Base-by-base conservation (phyloP, 805 yeast species). In the Ogataea naganishii region DNA sequence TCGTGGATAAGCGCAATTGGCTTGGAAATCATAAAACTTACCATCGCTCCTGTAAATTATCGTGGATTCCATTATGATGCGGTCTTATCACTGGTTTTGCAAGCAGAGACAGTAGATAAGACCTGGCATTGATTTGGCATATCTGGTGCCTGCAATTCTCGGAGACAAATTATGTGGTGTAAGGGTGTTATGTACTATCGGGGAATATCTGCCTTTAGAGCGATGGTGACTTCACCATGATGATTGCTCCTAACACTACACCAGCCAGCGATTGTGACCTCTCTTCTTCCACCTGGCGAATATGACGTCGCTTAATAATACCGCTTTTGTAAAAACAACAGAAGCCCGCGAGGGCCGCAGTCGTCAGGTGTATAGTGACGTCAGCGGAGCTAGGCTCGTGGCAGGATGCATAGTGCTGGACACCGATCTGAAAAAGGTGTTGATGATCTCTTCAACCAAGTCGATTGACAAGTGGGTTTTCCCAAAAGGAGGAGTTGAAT, bases 401-500 rank as follows among this genome's bases (percentile, higher is more conserved):
- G 96, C 97, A 4, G 98, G 98, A 1, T 82, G 95, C 41, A 70
- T 92, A 8, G 78, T 89, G 16, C 56, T 89, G 27, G 73, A 76
- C 42, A 49, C 53, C 1, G 61, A 66, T 17, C 69, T 65, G 33
- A 65, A 64, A 18, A 68, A 75, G 42, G 86, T 89, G 13, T 66
- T 92, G 7, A 70, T 92, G 75, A 71, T 92, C 15, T 69, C 81
- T 33, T 83, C 96, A 2, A 64, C 80, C 10, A 76, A 77, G 6
- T 76, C 75, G 38, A 66, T 64, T 24, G 70, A 73, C 34, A 66
- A 66, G 41, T 89, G 95, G 95, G 83, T 92, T 6, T 54, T 92
- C 4, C 98, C 98, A 4, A 92, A 92, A 52, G 98, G 98, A 20
- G 98, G 98, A 2, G 76, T 88, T 23, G 98, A 92, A 55, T 50